Conservation (phyloP, 345 rosid genomes). For the Citrus trifoliata region DNA sequence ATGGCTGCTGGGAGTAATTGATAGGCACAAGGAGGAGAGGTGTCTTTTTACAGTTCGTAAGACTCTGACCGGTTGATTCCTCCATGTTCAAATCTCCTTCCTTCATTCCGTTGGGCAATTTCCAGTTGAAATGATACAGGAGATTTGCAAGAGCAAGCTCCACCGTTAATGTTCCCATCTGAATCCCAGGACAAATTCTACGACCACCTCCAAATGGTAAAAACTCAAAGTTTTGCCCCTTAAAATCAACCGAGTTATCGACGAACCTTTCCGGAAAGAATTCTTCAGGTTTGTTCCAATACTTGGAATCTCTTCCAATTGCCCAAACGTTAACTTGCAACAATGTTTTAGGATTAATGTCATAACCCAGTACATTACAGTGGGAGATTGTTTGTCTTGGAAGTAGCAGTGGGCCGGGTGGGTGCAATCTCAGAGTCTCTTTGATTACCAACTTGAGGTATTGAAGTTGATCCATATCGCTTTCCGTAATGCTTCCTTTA, state of each 20-base stretch:
- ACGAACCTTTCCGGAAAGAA: constrained; percentile 45
- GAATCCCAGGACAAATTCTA: constrained; percentile 36
- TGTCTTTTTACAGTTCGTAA: constrained; percentile 27
- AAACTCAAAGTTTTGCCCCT: constrained; percentile 40
- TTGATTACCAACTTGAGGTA: constrained; percentile 45
- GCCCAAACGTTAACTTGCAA: constrained; percentile 44
- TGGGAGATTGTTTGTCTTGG: constrained; percentile 46
- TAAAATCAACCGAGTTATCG: constrained; percentile 31
- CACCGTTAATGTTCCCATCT: constrained; percentile 23
- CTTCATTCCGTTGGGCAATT: constrained; percentile 30
- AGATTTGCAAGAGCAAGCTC: constrained; percentile 43
- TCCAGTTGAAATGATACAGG: constrained; percentile 40
- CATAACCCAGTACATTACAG: constrained; percentile 31
- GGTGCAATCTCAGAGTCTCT: constrained; percentile 54
- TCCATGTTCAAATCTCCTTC: constrained; percentile 34
- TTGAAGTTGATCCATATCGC: constrained; percentile 26
- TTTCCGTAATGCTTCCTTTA: constrained; percentile 27
- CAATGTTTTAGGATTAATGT: constrained; percentile 31
- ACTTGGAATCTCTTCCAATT: constrained; percentile 39
- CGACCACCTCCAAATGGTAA: constrained; percentile 42
- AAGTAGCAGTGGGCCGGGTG: constrained; percentile 43
- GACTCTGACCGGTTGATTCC: constrained; percentile 30
- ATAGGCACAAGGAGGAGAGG: constrained; percentile 30
- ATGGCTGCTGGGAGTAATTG: not conserved
- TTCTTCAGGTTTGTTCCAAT: constrained; percentile 41